Base-by-base conservation (phyloP, 2,329 filamentous ascomycete genomes). In the Rhinocladiella mackenziei region DNA sequence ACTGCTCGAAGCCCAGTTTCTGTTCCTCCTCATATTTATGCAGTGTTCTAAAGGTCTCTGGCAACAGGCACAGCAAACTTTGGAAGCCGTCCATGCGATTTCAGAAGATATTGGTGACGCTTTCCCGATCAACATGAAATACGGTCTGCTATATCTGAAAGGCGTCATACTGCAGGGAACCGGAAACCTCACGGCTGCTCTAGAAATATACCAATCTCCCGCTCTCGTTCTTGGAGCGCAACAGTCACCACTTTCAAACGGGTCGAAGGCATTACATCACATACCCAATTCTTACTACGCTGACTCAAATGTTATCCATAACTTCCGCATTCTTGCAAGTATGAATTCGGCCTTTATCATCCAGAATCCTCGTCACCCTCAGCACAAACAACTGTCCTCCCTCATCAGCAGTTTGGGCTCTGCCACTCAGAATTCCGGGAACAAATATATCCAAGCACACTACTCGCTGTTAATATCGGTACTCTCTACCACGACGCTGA, bases 161-260 rank as follows among this genome's bases (percentile, higher is more conserved):
- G 89, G 84, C 0, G 76, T 86, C 5, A 84, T 88, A 55, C 72
- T 81, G 39, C 91, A 96, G 67, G 86, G 83, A 13, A 82, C 75
- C 4, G 89, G 88, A 11, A 75, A 88, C 51, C 72, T 92, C 1
- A 69, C 77, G n/a, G 67, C 69, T 2, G 89, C 91, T 3, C 67
- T 89, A 10, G 56, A 69, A 3, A 74, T 83, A 7, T 95, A 86
- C 64, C 74, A 77, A 48, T 75, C 80, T 29, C 67, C 74, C 1
- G 65, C 70, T 13, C 81, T 94, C 55, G 67, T 69, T 1, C 65
- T 87, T 2, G 62, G 67, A 7, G 59, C 39, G n/a, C 40, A 39
- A 17, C 39, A 47, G 3, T 22, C 30, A 3, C 30, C 42, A 15
- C 18, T 32, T 8, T 29, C 45, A 20, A 14, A 19, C 8, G 38